phyloP scores from a whole-genome alignment of 768 basidiomycete genomes.

The Calocera viscosa region DNA sequence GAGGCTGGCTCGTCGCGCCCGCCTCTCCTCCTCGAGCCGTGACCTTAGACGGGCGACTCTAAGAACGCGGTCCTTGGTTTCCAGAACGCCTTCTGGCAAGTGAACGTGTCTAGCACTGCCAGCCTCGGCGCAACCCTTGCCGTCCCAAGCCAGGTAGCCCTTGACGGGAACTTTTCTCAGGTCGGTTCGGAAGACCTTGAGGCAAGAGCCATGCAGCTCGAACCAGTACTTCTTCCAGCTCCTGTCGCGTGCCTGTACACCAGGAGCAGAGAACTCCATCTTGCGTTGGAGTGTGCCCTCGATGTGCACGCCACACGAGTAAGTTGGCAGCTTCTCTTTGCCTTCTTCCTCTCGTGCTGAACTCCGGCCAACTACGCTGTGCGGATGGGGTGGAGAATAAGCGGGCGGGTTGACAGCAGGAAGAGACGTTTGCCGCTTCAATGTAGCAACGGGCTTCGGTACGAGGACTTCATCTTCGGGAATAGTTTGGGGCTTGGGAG shows the following conservation, averaged over 20 bases:
- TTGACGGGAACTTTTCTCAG: constrained; percentile 27
- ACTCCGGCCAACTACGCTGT: constrained; percentile 21
- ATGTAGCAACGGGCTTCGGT: background rate
- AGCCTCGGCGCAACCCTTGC: constrained; percentile 8
- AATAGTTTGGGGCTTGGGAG: constrained; percentile 16
- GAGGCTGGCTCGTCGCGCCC: constrained; percentile 9
- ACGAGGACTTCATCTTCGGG: constrained; percentile 18
- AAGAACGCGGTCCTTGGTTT: constrained; percentile 7
- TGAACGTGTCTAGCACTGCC: constrained; percentile 15
- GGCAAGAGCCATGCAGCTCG: constrained; percentile 83
- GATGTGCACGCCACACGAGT: constrained; percentile 72
- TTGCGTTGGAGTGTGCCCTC: constrained; percentile 75
- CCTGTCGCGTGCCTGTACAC: constrained; percentile 75
- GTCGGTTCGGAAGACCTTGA: constrained; percentile 46
- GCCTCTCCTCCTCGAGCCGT: background rate
- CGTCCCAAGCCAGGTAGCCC: constrained; percentile 36
- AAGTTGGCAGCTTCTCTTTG: constrained; percentile 60
- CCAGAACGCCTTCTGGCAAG: constrained; percentile 12
- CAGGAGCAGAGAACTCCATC: constrained; percentile 80
- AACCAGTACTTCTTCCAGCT: constrained; percentile 84
- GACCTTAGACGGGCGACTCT: background rate
- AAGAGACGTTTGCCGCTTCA: constrained; percentile 11
- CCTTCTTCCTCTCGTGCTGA: constrained; percentile 57
- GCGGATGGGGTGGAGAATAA: constrained; percentile 28
- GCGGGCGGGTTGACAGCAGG: constrained; percentile 24